Base-by-base conservation (phyloP, 2,329 filamentous ascomycete species). In the Colletotrichum paranaense region DNA sequence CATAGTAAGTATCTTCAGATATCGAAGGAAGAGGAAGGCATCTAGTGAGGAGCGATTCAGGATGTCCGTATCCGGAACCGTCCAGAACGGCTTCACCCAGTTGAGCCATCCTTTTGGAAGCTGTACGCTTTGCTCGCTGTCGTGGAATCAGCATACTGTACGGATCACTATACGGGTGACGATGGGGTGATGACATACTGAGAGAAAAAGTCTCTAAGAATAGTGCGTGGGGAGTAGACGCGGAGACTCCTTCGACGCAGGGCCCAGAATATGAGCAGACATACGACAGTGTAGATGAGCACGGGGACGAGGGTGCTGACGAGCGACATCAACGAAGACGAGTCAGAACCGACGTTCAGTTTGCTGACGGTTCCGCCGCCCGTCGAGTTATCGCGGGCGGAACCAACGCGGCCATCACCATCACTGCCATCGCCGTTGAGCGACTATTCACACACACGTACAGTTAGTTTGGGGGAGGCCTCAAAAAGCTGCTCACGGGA, bases 1-100 rank as follows among this genome's bases (percentile, higher is more conserved):
- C 77, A 93, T 88, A 67, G 92, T 90, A 32, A 92, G 86, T 67
- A 97, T 79, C 59, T 84, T 85, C 68, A 85, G 78, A 67, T 84
- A 98, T 46, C 96, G 94, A 32, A 98, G 87, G 81, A 97, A 95
- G 64, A 98, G 91, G 82, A 96, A 98, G 38, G 93, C 94, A 81
- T 99, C 96, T 75, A 99, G 90, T 0, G 95, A 97, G 81, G 96
- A 94, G 84, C 98, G 95, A 79, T 97, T 94, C 26, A 98, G 90
- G 30, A 95, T 91, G 79, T 94, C 95, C 53, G 92, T 91, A 80
- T 98, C 95, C 4, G 89, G 88, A 56, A 90, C 88, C 77, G 88
- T 89, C 84, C 90, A 92, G 83, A 94, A 93, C 14, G 88, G 85
- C 11, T 83, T 83, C 71, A 95, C 82, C 93, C 93, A 95, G 77